These are phyloP conservation scores for Tardiomyces depauwii DNA, from an alignment of 1,139 yeast species.

Conservation along the genomic window DNA sequence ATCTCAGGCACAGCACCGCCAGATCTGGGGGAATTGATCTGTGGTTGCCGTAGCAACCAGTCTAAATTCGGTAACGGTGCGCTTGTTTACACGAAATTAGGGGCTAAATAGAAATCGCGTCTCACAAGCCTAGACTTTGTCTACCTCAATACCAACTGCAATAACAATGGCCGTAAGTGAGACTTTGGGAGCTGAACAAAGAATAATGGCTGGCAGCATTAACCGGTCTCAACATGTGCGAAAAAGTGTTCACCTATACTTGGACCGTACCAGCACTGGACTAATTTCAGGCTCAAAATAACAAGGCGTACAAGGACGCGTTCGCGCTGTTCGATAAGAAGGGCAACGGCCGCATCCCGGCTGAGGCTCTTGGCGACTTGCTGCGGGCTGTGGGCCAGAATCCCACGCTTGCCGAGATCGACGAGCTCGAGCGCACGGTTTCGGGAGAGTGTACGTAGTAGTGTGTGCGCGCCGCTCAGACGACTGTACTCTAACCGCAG, in stretches of 20 bases:
- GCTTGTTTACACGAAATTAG: not conserved
- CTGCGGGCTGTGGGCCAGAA: slow-evolving; percentile 96
- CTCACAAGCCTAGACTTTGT: too few species aligned
- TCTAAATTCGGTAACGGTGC: not conserved
- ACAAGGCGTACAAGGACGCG: slow-evolving; percentile 85
- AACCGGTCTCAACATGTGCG: too few species aligned
- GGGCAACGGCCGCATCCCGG: slow-evolving; percentile 90
- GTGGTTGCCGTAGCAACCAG: not conserved
- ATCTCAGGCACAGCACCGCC: too few species aligned
- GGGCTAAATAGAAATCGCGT: not conserved
- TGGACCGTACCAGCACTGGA: too few species aligned
- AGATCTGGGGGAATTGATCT: too few species aligned
- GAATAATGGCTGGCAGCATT: too few species aligned
- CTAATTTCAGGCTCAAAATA: slow-evolving; percentile 2
- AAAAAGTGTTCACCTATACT: too few species aligned
- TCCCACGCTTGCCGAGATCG: slow-evolving; percentile 86
- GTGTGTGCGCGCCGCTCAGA: not conserved
- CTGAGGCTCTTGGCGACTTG: slow-evolving; percentile 81
- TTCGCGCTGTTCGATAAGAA: slow-evolving; percentile 95
- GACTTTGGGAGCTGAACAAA: too few species aligned
- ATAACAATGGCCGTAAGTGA: not conserved
- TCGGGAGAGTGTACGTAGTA: slow-evolving; percentile 21
- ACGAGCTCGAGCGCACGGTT: slow-evolving; percentile 49
- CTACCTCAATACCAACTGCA: not conserved
- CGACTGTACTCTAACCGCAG: slow-evolving; percentile 21